Percentiles rank a stretch among this genome's conserved stretches.
Conservation (phyloP, 805 yeast genomes). For the Cyberlindnera sargentensis region DNA sequence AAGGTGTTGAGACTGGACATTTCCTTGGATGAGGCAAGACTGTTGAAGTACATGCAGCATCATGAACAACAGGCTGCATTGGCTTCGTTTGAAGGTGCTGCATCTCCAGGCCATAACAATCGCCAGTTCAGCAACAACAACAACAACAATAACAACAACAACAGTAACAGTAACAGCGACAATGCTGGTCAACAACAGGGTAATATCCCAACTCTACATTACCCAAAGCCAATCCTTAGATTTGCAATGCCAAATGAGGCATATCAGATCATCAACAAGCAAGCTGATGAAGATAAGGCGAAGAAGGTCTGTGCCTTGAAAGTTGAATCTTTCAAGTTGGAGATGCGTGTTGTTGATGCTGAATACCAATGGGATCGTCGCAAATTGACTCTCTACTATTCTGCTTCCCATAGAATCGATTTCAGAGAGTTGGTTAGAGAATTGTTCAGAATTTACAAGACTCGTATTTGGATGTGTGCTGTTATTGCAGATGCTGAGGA, state of each 20-base stretch:
- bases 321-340: conserved; percentile 14
- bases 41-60: conserved; percentile 68
- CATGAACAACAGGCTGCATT: conserved; percentile 58
- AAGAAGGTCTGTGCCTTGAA: conserved; percentile 21
- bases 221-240: conserved; percentile 70
- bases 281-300: conserved; percentile 68
- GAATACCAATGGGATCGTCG: conserved; percentile 80
- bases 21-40: conserved; percentile 57
- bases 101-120: conserved; percentile 1
- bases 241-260: conserved; percentile 73
- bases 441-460: conserved; percentile 66
- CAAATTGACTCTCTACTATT: conserved; percentile 67
- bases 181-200: not conserved
- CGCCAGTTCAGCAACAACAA: conserved; percentile 1
- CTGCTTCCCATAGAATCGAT: conserved; percentile 62
- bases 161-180: not conserved
- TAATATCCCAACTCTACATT: conserved; percentile 20
- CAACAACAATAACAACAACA: conserved; percentile 1
- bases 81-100: conserved; percentile 19
- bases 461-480: conserved; percentile 83
- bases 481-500: conserved; percentile 26
- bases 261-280: conserved; percentile 52
- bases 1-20: conserved; percentile 62
- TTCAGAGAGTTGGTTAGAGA: conserved; percentile 71
- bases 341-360: conserved; percentile 60